These are phyloP conservation scores for Calonectria pseudoturangicola DNA, from an alignment of 2,329 filamentous ascomycete species.

Conservation along the genomic window DNA sequence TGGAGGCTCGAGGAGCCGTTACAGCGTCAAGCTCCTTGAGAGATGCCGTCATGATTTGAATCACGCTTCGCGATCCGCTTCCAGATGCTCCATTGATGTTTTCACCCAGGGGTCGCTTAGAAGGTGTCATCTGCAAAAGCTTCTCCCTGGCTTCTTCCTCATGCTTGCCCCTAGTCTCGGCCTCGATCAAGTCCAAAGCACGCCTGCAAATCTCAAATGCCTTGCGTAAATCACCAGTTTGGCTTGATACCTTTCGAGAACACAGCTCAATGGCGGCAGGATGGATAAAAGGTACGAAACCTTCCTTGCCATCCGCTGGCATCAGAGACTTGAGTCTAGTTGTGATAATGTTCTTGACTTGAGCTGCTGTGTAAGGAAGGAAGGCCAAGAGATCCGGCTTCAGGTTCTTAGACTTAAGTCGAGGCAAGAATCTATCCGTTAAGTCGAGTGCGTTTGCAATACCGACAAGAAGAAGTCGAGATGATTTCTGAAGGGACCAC, in stretches of 20 bases:
- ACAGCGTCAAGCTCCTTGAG: conserved; percentile 80
- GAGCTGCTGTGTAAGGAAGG: conserved; percentile 90
- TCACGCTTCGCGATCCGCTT: conserved; percentile 64
- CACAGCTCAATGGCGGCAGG: conserved; percentile 95
- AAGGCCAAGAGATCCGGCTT: conserved; percentile 94
- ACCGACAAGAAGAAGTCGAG: conserved; percentile 88
- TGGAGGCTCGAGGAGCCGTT: conserved; percentile 90
- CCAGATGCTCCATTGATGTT: conserved; percentile 80
- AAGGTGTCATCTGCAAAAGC: conserved; percentile 77
- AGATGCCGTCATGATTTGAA: conserved; percentile 71
- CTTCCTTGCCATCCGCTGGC: conserved; percentile 70
- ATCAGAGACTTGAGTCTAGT: conserved; percentile 86
- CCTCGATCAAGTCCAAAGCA: conserved; percentile 91
- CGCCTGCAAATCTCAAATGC: conserved; percentile 95
- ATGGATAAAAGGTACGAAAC: conserved; percentile 90
- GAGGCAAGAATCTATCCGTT: conserved; percentile 94
- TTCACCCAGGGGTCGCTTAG: conserved; percentile 86
- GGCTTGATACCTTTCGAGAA: conserved; percentile 93
- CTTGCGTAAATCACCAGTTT: conserved; percentile 95
- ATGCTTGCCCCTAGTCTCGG: conserved; percentile 85
- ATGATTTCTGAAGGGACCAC: conserved; percentile 90
- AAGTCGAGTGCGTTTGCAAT: conserved; percentile 97
- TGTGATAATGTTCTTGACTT: conserved; percentile 92
- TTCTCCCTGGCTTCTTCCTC: conserved; percentile 76
- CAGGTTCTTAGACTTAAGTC: conserved; percentile 92